Conservation (phyloP, 2,329 filamentous ascomycete genomes). For the Albophoma yamanashiensis region DNA sequence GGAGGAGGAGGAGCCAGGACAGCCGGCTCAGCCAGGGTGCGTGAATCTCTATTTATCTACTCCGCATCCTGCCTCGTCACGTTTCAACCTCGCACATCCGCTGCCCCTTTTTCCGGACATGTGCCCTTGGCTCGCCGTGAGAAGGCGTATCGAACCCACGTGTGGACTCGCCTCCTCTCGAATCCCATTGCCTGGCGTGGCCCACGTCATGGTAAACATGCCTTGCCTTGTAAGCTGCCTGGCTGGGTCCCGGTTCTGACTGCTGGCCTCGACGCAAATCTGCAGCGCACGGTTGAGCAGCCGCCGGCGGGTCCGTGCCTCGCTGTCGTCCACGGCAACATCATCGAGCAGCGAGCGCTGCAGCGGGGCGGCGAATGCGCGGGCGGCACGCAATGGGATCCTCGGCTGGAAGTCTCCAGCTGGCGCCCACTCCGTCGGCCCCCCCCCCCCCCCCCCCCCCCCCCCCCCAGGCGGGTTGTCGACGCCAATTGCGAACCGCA, state of each 20-base stretch:
- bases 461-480: neutral
- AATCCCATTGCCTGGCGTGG: neutral
- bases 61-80: neutral
- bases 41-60: conserved; percentile 9
- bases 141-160: neutral
- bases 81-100: neutral
- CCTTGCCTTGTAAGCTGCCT: neutral
- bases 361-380: neutral
- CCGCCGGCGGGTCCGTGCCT: neutral
- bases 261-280: neutral
- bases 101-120: neutral
- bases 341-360: neutral
- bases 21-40: conserved; percentile 22
- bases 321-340: neutral
- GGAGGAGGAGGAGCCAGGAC: conserved; percentile 13
- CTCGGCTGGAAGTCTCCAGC: neutral
- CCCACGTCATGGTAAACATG: neutral
- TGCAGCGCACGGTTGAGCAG: neutral
- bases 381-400: neutral
- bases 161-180: neutral
- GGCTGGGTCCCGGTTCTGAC: neutral
- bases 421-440: neutral
- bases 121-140: neutral
- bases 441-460: neutral
- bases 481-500: neutral